A percentile compares a stretch with the other conserved stretches of the same genome.
phyloP scores from a whole-genome alignment of 345 rosid species.

The Punica granatum region DNA sequence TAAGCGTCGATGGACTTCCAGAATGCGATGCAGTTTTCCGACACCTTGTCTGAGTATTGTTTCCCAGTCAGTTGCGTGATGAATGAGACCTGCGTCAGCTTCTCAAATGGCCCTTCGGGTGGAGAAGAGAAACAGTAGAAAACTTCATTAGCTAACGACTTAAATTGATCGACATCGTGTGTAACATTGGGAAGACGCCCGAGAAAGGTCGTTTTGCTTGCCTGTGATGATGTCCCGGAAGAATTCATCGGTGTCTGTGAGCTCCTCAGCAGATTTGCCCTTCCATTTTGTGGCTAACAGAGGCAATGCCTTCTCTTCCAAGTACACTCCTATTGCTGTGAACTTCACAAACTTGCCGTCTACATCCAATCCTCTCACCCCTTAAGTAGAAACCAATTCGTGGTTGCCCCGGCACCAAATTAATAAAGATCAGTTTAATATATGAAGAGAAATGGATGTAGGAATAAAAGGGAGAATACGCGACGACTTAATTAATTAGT shows the following conservation, averaged over 20 bases:
- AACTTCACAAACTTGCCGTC: slow-evolving; percentile 51
- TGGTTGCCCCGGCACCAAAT: too few species aligned
- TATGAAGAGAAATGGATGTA: too few species aligned
- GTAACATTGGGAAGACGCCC: too few species aligned
- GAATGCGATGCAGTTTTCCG: not conserved
- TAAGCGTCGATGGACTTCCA: not conserved
- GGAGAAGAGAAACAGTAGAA: too few species aligned
- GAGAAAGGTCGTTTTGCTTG: too few species aligned
- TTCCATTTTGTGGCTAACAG: slow-evolving; percentile 51
- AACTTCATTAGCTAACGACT: too few species aligned
- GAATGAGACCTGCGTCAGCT: not conserved
- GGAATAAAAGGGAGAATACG: too few species aligned
- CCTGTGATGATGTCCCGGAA: slow-evolving; percentile 76
- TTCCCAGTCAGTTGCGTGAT: not conserved
- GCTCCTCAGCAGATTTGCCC: slow-evolving; percentile 38
- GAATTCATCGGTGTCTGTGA: slow-evolving; percentile 49
- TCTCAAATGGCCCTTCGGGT: not conserved
- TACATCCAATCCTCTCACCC: slow-evolving; percentile 57
- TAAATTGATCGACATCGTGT: too few species aligned
- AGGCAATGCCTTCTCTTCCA: slow-evolving; percentile 41
- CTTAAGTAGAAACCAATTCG: too few species aligned
- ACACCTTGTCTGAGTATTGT: not conserved
- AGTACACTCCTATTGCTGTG: slow-evolving; percentile 66
- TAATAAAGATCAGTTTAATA: too few species aligned
- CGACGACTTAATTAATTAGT: too few species aligned